phyloP scores from a whole-genome alignment of 495 filamentous ascomycete genomes.

The Hyaloscypha variabilis region DNA sequence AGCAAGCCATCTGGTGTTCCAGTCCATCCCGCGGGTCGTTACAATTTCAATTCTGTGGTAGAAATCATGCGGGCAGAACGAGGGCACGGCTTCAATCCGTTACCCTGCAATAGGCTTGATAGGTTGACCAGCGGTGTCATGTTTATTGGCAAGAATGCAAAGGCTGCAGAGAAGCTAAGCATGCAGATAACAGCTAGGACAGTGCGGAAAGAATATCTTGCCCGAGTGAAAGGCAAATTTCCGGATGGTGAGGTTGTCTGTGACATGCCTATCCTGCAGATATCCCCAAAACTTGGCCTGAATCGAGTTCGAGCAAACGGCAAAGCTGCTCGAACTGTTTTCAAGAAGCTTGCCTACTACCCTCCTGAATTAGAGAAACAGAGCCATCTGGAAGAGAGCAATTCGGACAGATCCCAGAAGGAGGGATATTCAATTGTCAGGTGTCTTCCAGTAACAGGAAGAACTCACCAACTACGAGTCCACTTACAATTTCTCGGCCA shows the following conservation, averaged over 20 bases:
- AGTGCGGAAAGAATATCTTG: conserved; percentile 92
- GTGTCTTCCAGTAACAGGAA: conserved; percentile 88
- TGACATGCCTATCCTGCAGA: conserved; percentile 89
- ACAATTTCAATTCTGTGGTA: conserved; percentile 90
- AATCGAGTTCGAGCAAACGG: conserved; percentile 93
- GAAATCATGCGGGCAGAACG: conserved; percentile 90
- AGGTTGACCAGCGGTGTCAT: conserved; percentile 93
- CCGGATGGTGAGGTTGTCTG: conserved; percentile 83
- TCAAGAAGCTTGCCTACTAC: conserved; percentile 87
- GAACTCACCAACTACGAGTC: conserved; percentile 94
- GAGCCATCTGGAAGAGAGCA: conserved; percentile 16
- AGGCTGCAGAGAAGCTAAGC: conserved; percentile 77
- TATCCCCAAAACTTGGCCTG: conserved; percentile 92
- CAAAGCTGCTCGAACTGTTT: conserved; percentile 86
- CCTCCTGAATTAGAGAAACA: conserved; percentile 39
- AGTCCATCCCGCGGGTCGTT: conserved; percentile 92
- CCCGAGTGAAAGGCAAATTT: conserved; percentile 88
- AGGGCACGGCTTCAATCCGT: conserved; percentile 66
- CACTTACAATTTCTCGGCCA: conserved; percentile 94
- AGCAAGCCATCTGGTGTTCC: conserved; percentile 95
- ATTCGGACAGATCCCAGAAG: conserved; percentile 27
- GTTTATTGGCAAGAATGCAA: conserved; percentile 88
- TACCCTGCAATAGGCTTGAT: conserved; percentile 92
- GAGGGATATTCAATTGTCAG: conserved; percentile 93
- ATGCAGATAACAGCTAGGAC: conserved; percentile 71